phyloP scores from a whole-genome alignment of 2,329 filamentous ascomycete species.

The Monilinia fructigena region DNA sequence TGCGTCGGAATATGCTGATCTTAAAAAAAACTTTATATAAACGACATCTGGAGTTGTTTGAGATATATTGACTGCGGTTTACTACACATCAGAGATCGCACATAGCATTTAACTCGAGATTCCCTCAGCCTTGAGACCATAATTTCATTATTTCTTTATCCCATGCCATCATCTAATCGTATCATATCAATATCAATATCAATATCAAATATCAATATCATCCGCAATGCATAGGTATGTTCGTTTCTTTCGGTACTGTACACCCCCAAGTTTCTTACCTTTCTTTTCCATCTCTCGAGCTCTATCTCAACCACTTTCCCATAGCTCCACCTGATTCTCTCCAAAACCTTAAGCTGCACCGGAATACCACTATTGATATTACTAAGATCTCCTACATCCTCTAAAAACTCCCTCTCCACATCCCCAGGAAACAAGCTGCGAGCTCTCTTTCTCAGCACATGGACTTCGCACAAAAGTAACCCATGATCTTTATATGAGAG shows the following conservation, averaged over 20 bases:
- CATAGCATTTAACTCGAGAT: neutral
- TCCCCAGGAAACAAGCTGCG: slow-evolving; percentile 67
- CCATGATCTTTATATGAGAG: slow-evolving; percentile 92
- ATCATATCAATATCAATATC: neutral
- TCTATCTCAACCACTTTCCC: slow-evolving; percentile 64
- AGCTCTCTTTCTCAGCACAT: slow-evolving; percentile 72
- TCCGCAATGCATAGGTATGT: slow-evolving; percentile 2
- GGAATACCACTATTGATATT: slow-evolving; percentile 76
- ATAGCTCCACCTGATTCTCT: slow-evolving; percentile 89
- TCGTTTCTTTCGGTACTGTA: slow-evolving; percentile 11
- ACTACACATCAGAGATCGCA: neutral
- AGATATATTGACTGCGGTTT: neutral
- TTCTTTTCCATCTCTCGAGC: neutral
- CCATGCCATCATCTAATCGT: slow-evolving; percentile 12
- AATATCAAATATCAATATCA: neutral
- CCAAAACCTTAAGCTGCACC: slow-evolving; percentile 74
- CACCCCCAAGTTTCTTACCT: neutral
- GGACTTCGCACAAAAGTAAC: slow-evolving; percentile 83
- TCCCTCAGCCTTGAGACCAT: slow-evolving; percentile 10
- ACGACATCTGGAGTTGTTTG: neutral
- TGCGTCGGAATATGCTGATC: neutral
- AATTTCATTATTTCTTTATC: slow-evolving; percentile 1
- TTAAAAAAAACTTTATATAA: neutral
- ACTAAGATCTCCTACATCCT: slow-evolving; percentile 82
- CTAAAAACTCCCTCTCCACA: slow-evolving; percentile 79